Evolutionary conservation across 2,329 filamentous ascomycete species (phyloP).

Genomic region (Aspergillus sp.): DNA sequence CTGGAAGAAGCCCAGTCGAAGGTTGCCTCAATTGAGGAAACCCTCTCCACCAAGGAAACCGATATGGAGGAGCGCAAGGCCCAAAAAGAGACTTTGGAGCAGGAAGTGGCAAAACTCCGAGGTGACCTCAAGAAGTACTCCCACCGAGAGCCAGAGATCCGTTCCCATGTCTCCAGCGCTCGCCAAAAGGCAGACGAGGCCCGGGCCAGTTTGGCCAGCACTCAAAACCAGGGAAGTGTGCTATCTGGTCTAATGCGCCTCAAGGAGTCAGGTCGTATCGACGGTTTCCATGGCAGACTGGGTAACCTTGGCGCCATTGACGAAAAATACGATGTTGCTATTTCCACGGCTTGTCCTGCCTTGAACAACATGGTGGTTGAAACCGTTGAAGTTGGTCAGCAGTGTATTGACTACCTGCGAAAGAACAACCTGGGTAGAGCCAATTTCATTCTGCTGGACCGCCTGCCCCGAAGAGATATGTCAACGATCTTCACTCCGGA

Average conservation of each 20-base stretch:
- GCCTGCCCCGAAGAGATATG: slow-evolving; percentile 73
- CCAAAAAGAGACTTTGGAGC: slow-evolving; percentile 67
- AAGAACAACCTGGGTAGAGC: slow-evolving; percentile 96
- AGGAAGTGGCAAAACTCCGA: slow-evolving; percentile 68
- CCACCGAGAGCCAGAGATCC: slow-evolving; percentile 74
- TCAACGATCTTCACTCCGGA: slow-evolving; percentile 82
- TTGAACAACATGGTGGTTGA: slow-evolving; percentile 97
- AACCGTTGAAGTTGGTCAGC: slow-evolving; percentile 90
- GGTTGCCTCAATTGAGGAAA: slow-evolving; percentile 66
- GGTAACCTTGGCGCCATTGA: slow-evolving; percentile 94
- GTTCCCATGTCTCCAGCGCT: slow-evolving; percentile 79
- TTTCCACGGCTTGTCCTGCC: slow-evolving; percentile 88
- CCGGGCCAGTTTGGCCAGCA: slow-evolving; percentile 80
- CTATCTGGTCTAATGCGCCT: slow-evolving; percentile 87
- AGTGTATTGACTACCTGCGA: slow-evolving; percentile 94
- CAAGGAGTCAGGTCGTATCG: slow-evolving; percentile 92
- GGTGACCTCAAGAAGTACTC: slow-evolving; percentile 68
- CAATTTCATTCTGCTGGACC: slow-evolving; percentile 94
- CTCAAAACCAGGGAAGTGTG: slow-evolving; percentile 89
- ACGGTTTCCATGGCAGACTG: slow-evolving; percentile 92
- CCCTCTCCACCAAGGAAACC: slow-evolving; percentile 63
- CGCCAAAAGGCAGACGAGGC: slow-evolving; percentile 96
- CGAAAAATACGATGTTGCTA: slow-evolving; percentile 91
- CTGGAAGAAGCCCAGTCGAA: slow-evolving; percentile 80
- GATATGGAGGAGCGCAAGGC: slow-evolving; percentile 73